Conservation (phyloP, 2,329 filamentous ascomycete genomes). For the Macrophomina tecta region DNA sequence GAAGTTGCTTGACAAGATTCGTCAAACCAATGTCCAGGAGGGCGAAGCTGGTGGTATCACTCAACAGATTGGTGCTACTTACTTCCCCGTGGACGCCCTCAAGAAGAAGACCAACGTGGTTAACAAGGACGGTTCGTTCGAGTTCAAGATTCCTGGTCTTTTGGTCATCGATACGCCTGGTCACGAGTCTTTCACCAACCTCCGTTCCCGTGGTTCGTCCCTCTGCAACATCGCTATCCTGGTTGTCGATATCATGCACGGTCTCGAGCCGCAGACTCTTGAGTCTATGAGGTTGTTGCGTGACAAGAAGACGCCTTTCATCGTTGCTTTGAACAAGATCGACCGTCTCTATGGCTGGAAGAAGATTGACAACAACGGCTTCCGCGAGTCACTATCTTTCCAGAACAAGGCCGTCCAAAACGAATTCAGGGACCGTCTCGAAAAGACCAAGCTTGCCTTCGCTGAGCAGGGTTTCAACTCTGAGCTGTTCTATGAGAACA, state of each 20-base stretch:
- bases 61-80: constrained; percentile 98
- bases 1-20: constrained; percentile 98
- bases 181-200: constrained; percentile 99
- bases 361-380: constrained; percentile 97
- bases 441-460: constrained; percentile 91
- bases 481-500: constrained; percentile 96
- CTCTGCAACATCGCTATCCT: constrained; percentile 99
- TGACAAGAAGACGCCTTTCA: constrained; percentile 95
- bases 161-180: constrained; percentile 97
- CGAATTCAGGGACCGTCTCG: constrained; percentile 89
- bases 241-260: constrained; percentile 99
- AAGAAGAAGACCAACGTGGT: constrained; percentile 91
- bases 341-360: constrained; percentile 99
- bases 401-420: constrained; percentile 93
- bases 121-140: constrained; percentile 86
- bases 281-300: constrained; percentile 95
- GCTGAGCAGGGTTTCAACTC: constrained; percentile 98
- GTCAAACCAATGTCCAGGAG: constrained; percentile 98
- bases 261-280: constrained; percentile 93
- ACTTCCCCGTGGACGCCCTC: constrained; percentile 95
- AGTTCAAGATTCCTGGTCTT: constrained; percentile 97
- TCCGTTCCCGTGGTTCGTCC: constrained; percentile 94
- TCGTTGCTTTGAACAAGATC: constrained; percentile 99
- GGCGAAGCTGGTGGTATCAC: constrained; percentile 99
- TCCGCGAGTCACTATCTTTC: constrained; percentile 86